Evolutionary conservation across 257 asterid species (phyloP), one percentile per base, ranked within the genome.

Genomic region (Ilex aquifolium): DNA sequence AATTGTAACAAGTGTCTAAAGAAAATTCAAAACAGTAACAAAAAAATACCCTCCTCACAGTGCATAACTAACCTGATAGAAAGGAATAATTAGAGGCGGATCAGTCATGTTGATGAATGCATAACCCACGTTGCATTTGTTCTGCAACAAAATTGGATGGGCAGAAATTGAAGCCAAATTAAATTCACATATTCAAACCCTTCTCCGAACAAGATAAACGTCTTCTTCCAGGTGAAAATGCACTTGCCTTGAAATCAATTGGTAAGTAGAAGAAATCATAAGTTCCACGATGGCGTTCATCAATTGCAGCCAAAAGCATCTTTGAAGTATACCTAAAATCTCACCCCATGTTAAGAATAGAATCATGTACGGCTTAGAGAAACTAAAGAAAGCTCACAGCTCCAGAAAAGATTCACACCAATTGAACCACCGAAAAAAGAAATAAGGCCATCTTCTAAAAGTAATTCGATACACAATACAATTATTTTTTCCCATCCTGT

Each of bases 91-190:
- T 53, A 79, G 86, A 66, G 95, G 27, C 61, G 99, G 95, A 12
- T 90, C 95, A 15, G 87, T 85, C 99, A 93, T 93, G 81, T 93
- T 93, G 79, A 93, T 93, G 77, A 90, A 93, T 32, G 99, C 99
- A 74, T 93, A 93, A 13, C 99, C 99, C 49, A 93, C 99, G 57
- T 93, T 93, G 86, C 99, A 93, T 73, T 93, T 93, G 81, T 93
- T 93, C 99, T 93, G 96, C 82, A 83, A 78, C 67, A 71, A 61
- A 66, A 63, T 60, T 4, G 42, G 42, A 36, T 4, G 42, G 42
- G 7, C 42, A 36, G 42, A 36, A 36, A 36, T 10, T 50, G 27
- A 71, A 52, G 36, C 46, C 15, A 63, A 72, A 70, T 46, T 49
- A 11, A 15, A 49, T 3, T 49, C 0, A 15, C 14, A 49, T 49